A percentile compares a stretch with the other conserved stretches of the same genome.
Conservation (phyloP, 106 monocot species). For the Allium sativum region DNA sequence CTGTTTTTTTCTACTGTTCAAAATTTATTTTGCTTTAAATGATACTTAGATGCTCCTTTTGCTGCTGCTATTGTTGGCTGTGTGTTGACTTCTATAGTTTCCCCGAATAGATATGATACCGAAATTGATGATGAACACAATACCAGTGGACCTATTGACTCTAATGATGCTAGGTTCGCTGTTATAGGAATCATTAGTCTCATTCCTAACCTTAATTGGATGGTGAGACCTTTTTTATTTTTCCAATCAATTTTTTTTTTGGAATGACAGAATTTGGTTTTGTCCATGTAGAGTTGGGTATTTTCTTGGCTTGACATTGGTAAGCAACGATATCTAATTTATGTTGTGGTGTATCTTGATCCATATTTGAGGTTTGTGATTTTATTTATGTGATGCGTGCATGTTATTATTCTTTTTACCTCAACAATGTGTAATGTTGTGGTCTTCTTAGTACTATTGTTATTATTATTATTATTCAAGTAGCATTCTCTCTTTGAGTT, state of each 20-base stretch:
- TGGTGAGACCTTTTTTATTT: conserved; percentile 34
- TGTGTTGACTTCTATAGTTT: conserved; percentile 64
- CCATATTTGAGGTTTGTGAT: conserved; percentile 80
- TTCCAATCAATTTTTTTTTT: background rate
- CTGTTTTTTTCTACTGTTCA: no score
- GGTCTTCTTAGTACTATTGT: no score
- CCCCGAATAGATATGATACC: conserved; percentile 16
- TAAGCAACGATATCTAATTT: conserved; percentile 66
- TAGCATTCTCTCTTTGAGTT: no score
- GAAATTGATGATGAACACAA: conserved; percentile 29
- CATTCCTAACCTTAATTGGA: conserved; percentile 98
- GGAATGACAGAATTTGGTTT: conserved; percentile 7
- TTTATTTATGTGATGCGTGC: background rate
- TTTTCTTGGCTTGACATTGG: conserved; percentile 90
- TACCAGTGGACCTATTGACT: conserved; percentile 37
- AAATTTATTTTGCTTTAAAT: no score
- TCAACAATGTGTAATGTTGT: no score
- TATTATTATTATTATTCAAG: no score
- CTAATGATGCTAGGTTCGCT: conserved; percentile 66
- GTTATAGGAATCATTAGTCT: conserved; percentile 87
- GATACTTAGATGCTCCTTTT: conserved; percentile 76
- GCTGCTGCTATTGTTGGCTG: conserved; percentile 75
- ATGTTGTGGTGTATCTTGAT: conserved; percentile 76
- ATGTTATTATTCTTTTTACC: background rate
- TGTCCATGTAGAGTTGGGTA: conserved; percentile 78